Evolutionary conservation across 192 early-diverging fungal genomes (phyloP).

Genomic region (Jimgerdemannia flammicorona): DNA sequence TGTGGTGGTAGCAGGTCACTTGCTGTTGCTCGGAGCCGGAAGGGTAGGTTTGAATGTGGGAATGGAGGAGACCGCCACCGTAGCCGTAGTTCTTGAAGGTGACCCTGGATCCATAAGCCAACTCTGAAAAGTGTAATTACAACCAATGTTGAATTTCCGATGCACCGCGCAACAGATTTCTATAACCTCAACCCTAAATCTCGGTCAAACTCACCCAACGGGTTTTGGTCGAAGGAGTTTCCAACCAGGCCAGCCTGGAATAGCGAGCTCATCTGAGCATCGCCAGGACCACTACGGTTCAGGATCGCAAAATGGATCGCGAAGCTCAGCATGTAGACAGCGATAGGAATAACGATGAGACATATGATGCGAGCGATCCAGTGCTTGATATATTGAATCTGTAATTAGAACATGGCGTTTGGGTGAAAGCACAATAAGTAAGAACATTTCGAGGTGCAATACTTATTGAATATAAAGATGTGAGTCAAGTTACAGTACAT

Average conservation of each 20-base stretch:
- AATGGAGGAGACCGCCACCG: conserved; percentile 91
- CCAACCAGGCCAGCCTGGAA: conserved; percentile 93
- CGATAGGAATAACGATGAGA: conserved; percentile 78
- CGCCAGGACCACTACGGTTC: conserved; percentile 75
- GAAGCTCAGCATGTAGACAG: conserved; percentile 83
- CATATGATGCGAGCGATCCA: conserved; percentile 80
- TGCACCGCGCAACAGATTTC: not conserved
- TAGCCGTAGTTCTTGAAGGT: conserved; percentile 78
- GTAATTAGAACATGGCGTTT: not conserved
- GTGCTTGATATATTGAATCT: conserved; percentile 68
- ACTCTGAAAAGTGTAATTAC: conserved; percentile 43
- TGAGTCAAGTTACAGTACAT: too few relatives aligned
- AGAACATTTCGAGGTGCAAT: not conserved
- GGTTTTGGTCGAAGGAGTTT: conserved; percentile 73
- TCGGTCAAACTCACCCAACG: conserved; percentile 53
- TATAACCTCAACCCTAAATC: not conserved
- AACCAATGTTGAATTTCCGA: not conserved
- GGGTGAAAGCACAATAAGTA: not conserved
- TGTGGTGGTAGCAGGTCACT: conserved; percentile 91
- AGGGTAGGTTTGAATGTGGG: conserved; percentile 84
- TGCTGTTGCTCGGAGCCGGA: conserved; percentile 94
- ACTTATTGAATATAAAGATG: too few relatives aligned
- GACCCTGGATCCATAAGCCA: conserved; percentile 89
- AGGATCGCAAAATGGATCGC: conserved; percentile 86
- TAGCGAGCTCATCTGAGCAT: conserved; percentile 92